Evolutionary conservation across 1,139 yeast species (phyloP).

Genomic region (Saccharomyces uvarum): DNA sequence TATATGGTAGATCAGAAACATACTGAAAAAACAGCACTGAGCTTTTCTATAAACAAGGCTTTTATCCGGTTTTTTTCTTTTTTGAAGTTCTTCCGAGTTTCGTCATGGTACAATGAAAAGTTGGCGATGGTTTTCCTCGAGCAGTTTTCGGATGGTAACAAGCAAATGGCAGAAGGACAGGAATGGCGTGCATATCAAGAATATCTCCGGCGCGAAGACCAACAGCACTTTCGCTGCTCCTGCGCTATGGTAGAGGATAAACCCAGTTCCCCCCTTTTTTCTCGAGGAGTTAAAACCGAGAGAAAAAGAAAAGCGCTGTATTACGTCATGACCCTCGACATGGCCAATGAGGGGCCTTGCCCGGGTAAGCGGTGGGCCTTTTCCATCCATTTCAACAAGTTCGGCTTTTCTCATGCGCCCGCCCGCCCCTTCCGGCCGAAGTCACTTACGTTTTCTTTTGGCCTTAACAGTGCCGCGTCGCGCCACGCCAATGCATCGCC

Average conservation of each 20-base stretch:
- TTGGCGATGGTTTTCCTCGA: not conserved
- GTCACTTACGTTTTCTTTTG: no score
- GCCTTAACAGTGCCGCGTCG: no score
- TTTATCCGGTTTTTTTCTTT: not conserved
- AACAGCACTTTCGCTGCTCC: not conserved
- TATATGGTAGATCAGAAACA: not conserved
- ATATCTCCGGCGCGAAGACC: not conserved
- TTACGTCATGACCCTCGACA: not conserved
- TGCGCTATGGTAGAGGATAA: not conserved
- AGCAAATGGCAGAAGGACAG: not conserved
- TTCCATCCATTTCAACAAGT: not conserved
- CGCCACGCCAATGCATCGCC: no score
- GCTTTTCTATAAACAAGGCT: not conserved
- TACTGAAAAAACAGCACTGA: not conserved
- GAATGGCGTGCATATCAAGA: not conserved
- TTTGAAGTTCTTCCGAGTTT: not conserved
- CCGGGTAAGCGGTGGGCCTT: not conserved
- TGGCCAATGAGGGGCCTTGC: not conserved
- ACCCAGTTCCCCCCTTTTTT: not conserved
- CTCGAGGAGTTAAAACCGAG: not conserved
- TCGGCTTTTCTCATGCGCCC: not conserved
- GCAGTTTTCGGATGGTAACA: not conserved
- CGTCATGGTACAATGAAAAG: not conserved
- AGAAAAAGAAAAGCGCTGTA: not conserved
- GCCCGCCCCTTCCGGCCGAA: not conserved